These are phyloP conservation scores for Sporothrix luriei DNA, from an alignment of 2,329 filamentous ascomycete genomes.

Conservation along the genomic window DNA sequence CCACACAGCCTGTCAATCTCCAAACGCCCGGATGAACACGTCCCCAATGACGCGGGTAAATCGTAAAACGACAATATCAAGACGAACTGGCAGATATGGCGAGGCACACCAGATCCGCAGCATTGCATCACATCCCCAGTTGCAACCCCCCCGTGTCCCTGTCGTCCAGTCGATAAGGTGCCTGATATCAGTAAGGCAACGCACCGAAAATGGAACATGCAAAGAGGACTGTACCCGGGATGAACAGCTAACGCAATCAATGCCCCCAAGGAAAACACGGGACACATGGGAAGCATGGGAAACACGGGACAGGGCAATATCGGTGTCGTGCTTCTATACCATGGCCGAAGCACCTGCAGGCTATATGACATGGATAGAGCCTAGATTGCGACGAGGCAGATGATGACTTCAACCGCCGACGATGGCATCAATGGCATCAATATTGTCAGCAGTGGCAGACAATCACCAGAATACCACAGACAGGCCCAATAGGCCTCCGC, in stretches of 20 bases:
- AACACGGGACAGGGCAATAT: background rate
- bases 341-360: background rate
- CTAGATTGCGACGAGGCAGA: background rate
- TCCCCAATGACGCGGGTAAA: background rate
- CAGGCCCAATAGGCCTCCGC: background rate
- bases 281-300: background rate
- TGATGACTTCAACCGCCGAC: background rate
- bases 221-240: background rate
- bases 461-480: background rate
- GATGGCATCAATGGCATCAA: no score
- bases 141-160: background rate
- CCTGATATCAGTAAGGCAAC: background rate
- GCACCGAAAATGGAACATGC: background rate
- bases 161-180: background rate
- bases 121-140: background rate
- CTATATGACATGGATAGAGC: conserved; percentile 13
- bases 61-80: background rate
- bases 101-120: conserved; percentile 3
- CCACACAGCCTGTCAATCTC: background rate
- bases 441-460: background rate
- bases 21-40: background rate
- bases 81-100: background rate
- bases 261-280: no score
- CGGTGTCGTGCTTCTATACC: background rate
- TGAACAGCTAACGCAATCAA: background rate